phyloP scores from a whole-genome alignment of 2,329 filamentous ascomycete species.

The Plectosphaerella plurivora region DNA sequence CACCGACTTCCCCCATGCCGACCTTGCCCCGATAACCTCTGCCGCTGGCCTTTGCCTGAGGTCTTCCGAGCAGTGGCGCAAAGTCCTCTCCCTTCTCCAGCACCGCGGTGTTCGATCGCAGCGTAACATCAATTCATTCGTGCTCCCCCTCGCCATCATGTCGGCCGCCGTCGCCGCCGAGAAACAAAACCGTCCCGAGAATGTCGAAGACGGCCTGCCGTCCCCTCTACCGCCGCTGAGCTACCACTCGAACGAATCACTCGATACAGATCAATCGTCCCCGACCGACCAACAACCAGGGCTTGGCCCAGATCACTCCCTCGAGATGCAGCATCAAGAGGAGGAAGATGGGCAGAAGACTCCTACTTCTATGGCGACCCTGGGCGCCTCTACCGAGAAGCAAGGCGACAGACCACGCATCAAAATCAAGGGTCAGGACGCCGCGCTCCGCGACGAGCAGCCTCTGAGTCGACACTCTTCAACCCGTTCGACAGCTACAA shows the following conservation, averaged over 20 bases:
- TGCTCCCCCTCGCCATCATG: not conserved
- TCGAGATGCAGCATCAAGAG: not conserved
- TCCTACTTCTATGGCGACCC: not conserved
- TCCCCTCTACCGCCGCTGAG: not conserved
- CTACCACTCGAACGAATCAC: not conserved
- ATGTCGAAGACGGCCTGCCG: not conserved
- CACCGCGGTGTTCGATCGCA: not conserved
- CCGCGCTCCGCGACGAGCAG: not conserved
- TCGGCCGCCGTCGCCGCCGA: not conserved
- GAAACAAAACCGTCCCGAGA: not conserved
- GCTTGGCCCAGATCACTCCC: not conserved
- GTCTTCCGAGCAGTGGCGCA: conserved; percentile 1
- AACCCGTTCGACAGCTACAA: not conserved
- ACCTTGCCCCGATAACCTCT: not conserved
- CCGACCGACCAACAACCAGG: not conserved
- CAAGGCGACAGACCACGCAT: conserved; percentile 1
- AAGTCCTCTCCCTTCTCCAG: not conserved
- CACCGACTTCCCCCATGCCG: not conserved
- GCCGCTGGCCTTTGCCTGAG: conserved; percentile 3
- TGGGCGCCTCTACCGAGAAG: conserved; percentile 9
- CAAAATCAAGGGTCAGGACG: conserved; percentile 2
- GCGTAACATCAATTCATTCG: conserved; percentile 1
- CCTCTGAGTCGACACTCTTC: not conserved
- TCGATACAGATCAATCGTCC: not conserved
- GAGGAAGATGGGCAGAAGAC: not conserved